phyloP scores from a whole-genome alignment of 108 stramenopile species.

The Nitzschia sp. region DNA sequence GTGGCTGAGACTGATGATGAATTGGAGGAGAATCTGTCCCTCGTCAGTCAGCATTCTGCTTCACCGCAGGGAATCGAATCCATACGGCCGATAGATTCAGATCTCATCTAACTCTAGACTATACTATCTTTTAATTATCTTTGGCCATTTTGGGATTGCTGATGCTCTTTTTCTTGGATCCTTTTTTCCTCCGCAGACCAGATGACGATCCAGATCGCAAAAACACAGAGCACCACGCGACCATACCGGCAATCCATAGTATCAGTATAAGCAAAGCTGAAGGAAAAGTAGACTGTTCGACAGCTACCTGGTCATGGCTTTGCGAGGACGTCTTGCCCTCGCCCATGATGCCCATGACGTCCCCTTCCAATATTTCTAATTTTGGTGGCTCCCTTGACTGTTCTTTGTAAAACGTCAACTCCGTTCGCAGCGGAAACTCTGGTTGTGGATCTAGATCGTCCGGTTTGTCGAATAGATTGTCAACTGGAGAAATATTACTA shows the following conservation, averaged over 20 bases:
- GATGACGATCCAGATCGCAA: neutral
- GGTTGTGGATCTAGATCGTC: conserved; percentile 82
- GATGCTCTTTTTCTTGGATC: neutral
- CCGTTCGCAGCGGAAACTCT: conserved; percentile 68
- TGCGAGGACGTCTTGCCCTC: conserved; percentile 11
- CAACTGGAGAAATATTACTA: conserved; percentile 67
- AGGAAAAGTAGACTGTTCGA: conserved; percentile 19
- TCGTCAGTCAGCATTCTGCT: conserved; percentile 1
- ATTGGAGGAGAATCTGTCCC: conserved; percentile 7
- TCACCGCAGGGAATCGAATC: neutral
- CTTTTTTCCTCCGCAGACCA: neutral
- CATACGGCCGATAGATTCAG: conserved; percentile 5
- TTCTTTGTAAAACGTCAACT: conserved; percentile 43
- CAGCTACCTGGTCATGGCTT: neutral
- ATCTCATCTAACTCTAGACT: neutral
- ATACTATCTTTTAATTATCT: conserved; percentile 6
- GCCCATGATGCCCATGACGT: conserved; percentile 17
- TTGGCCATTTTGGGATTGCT: conserved; percentile 7
- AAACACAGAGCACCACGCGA: conserved; percentile 47
- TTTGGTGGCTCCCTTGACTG: conserved; percentile 30
- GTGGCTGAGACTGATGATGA: conserved; percentile 1
- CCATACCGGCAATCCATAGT: conserved; percentile 60
- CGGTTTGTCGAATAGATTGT: conserved; percentile 68
- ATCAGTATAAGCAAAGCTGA: conserved; percentile 42
- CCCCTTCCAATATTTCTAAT: conserved; percentile 33